A percentile compares a stretch with the other conserved stretches of the same genome.
Conservation (phyloP, 805 yeast genomes). For the Zygoascus bituminiphila region DNA sequence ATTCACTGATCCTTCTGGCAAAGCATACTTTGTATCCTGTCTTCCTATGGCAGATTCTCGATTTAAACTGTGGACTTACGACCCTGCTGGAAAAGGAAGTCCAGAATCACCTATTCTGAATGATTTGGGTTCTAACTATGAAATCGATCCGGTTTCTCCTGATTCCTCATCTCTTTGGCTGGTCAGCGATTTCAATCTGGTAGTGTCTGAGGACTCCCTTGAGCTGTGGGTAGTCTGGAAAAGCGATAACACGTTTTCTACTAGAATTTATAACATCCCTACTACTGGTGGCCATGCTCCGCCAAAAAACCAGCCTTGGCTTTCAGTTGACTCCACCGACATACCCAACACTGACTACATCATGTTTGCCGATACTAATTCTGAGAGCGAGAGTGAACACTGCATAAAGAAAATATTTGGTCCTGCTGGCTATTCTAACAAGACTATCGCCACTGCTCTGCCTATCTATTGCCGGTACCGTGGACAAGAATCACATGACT, state of each 20-base stretch:
- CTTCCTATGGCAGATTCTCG: constrained; percentile 28
- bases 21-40: constrained; percentile 28
- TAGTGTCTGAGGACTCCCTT: constrained; percentile 14
- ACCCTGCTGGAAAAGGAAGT: constrained; percentile 8
- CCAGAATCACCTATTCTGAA: constrained; percentile 12
- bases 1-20: constrained; percentile 4
- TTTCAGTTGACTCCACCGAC: background rate
- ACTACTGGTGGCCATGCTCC: background rate
- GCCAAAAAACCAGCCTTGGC: background rate
- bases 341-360: constrained; percentile 1
- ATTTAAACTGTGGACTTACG: constrained; percentile 10
- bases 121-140: constrained; percentile 25
- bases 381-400: constrained; percentile 15
- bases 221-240: constrained; percentile 49
- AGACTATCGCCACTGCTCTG: constrained; percentile 45
- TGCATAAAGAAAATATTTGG: constrained; percentile 42
- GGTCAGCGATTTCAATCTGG: constrained; percentile 38
- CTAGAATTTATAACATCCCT: constrained; percentile 23
- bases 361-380: constrained; percentile 12
- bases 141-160: constrained; percentile 28
- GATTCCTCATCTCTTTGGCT: constrained; percentile 36
- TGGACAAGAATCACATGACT: constrained; percentile 18
- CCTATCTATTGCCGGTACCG: constrained; percentile 43
- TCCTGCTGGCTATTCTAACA: constrained; percentile 40
- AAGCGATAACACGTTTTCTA: constrained; percentile 46